Evolutionary conservation across 768 basidiomycete genomes (phyloP).

Genomic region (Leccinum longicurvipes): DNA sequence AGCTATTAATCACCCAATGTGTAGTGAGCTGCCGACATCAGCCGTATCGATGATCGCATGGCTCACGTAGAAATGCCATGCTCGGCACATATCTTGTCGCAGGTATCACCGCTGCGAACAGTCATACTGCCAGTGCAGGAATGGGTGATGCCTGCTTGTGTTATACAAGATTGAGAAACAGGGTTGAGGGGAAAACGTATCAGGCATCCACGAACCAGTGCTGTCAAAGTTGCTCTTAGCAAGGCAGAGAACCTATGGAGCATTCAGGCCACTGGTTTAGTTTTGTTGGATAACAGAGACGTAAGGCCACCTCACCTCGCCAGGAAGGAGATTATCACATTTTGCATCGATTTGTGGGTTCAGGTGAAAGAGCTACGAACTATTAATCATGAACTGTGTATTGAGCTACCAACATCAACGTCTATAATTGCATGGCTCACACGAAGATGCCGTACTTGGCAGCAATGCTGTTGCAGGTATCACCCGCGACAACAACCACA

Average conservation of each 20-base stretch:
- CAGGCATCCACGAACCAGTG: too few species aligned
- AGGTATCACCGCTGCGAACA: conserved; percentile 60
- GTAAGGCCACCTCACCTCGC: conserved; percentile 36
- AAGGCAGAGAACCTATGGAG: conserved; percentile 47
- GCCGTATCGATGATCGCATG: background rate
- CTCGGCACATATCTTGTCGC: conserved; percentile 60
- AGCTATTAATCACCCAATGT: conserved; percentile 30
- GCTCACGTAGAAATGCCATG: conserved; percentile 63
- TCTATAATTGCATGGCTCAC: too few species aligned
- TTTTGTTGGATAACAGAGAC: background rate
- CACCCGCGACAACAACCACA: too few species aligned
- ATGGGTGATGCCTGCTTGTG: too few species aligned
- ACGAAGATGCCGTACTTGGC: too few species aligned
- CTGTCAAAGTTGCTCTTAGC: conserved; percentile 52
- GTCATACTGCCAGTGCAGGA: conserved; percentile 64
- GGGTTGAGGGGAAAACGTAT: too few species aligned
- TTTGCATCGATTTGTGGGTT: conserved; percentile 53
- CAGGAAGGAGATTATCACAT: conserved; percentile 55
- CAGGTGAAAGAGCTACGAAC: conserved; percentile 57
- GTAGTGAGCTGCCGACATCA: background rate
- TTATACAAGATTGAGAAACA: too few species aligned
- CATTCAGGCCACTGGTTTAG: background rate
- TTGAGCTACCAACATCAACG: background rate
- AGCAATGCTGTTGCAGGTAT: too few species aligned
- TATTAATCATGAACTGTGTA: conserved; percentile 13